phyloP scores from a whole-genome alignment of 441 rosid species.

The Arabidopsis lyrata region DNA sequence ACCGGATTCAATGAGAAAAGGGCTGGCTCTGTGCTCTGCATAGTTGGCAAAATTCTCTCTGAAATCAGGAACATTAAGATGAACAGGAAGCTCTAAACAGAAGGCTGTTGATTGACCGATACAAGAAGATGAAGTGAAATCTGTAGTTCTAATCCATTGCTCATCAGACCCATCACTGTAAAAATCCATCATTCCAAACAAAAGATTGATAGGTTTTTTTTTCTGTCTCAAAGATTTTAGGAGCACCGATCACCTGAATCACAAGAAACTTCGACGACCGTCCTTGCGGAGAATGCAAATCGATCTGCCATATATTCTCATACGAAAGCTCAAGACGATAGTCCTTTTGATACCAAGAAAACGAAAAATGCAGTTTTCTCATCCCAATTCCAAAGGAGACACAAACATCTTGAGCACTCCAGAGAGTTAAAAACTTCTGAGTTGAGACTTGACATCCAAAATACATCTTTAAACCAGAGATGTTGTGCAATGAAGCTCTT shows the following conservation, averaged over 20 bases:
- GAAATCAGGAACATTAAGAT: constrained; percentile 54
- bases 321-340: constrained; percentile 76
- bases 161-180: constrained; percentile 59
- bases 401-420: constrained; percentile 50
- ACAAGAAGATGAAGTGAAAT: constrained; percentile 59
- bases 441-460: constrained; percentile 66
- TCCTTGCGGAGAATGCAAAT: constrained; percentile 50
- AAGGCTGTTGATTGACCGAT: constrained; percentile 74
- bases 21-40: constrained; percentile 45
- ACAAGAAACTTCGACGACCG: constrained; percentile 51
- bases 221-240: constrained; percentile 60
- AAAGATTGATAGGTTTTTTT: constrained; percentile 43
- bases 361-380: constrained; percentile 55
- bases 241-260: constrained; percentile 82
- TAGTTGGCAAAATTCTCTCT: constrained; percentile 53
- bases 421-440: constrained; percentile 53
- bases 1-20: constrained; percentile 49
- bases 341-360: constrained; percentile 46
- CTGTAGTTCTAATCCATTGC: constrained; percentile 68
- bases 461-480: constrained; percentile 47
- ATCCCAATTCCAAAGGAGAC: constrained; percentile 64
- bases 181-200: constrained; percentile 51
- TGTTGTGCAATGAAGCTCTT: constrained; percentile 44
- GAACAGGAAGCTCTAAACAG: constrained; percentile 62
- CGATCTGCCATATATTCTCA: constrained; percentile 86